phyloP scores from a whole-genome alignment of 2,329 filamentous ascomycete species.

The Emmonsiellopsis sp. region DNA sequence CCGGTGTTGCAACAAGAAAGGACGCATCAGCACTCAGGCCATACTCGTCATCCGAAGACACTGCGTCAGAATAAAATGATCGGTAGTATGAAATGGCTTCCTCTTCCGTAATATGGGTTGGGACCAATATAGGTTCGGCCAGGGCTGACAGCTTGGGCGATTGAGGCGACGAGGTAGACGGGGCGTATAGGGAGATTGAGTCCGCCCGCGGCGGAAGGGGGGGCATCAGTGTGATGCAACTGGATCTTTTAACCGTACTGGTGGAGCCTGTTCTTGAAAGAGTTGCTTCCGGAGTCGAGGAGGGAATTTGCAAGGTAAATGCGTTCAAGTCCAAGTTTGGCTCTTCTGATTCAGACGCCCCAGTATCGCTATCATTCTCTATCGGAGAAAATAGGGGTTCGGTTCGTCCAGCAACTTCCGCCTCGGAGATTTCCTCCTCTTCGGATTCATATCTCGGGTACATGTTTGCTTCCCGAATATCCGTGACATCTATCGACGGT shows the following conservation, averaged over 20 bases:
- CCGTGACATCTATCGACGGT: not conserved
- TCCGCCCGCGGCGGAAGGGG: not conserved
- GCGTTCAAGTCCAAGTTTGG: not conserved
- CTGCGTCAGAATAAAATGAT: constrained; percentile 10
- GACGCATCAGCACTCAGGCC: constrained; percentile 2
- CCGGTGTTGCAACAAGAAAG: constrained; percentile 11
- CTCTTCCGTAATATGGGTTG: not conserved
- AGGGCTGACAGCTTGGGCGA: not conserved
- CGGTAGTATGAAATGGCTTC: constrained; percentile 1
- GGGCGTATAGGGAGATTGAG: not conserved
- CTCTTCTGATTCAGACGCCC: constrained; percentile 1
- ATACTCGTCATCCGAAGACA: constrained; percentile 11
- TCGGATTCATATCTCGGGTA: constrained; percentile 12
- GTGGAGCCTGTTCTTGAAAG: not conserved
- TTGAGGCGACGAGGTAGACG: no score
- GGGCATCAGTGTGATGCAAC: constrained; percentile 1
- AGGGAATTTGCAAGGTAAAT: not conserved
- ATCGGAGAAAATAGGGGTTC: constrained; percentile 10
- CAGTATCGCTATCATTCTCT: constrained; percentile 8
- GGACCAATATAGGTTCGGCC: not conserved
- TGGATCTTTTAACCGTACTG: not conserved
- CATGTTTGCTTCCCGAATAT: constrained; percentile 1
- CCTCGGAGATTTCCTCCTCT: constrained; percentile 13
- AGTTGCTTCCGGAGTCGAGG: not conserved
- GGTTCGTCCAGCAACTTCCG: constrained; percentile 6